Base-by-base conservation (phyloP, 768 basidiomycete species). In the Pholiota conissans region DNA sequence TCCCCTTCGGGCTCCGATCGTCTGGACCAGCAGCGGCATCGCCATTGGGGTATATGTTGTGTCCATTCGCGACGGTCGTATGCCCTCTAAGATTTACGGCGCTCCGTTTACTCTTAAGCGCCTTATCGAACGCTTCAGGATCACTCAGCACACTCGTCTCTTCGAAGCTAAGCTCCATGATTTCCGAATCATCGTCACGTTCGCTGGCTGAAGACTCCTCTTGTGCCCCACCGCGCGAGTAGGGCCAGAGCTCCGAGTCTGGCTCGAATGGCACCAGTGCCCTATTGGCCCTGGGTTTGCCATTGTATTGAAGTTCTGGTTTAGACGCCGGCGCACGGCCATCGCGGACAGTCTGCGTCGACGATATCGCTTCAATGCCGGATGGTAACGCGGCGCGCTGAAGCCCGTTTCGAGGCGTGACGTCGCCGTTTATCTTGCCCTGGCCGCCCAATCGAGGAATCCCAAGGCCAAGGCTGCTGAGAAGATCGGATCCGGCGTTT, bases 71-170 rank as follows among this genome's bases (percentile, higher is more conserved):
- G n/a, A n/a, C n/a, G n/a, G n/a, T n/a, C n/a, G 24, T 46, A 18
- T 34, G 35, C 22, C 55, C 55, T 29, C 61, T n/a, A 29, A 66
- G 34, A 47, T 58, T 65, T n/a, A 69, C 61, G 13, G 63, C 68
- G 40, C 67, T 79, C 57, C 60, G 68, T 58, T 62, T 64, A 52
- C 63, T 65, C 56, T 69, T 71, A 57, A 71, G 59, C 57, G 71
- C 77, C 64, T 70, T 70, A 28, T 71, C 71, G 63, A 88, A 89
- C 9, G 80, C 79, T 48, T 79, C 80, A 2, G 84, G 82, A 61
- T 91, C 85, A 66, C 87, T 89, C 64, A 91, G 69, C 20, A 86
- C 84, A 56, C 87, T 85, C 40, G 81, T 91, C 55, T 91, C 90
- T 5, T 79, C 79, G 64, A 89, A 91, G 67, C 89, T 87, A 50